Percentiles rank a stretch among this genome's conserved stretches.
Evolutionary conservation across 768 basidiomycete genomes (phyloP).

Genomic region (Macrocybe gigantea): DNA sequence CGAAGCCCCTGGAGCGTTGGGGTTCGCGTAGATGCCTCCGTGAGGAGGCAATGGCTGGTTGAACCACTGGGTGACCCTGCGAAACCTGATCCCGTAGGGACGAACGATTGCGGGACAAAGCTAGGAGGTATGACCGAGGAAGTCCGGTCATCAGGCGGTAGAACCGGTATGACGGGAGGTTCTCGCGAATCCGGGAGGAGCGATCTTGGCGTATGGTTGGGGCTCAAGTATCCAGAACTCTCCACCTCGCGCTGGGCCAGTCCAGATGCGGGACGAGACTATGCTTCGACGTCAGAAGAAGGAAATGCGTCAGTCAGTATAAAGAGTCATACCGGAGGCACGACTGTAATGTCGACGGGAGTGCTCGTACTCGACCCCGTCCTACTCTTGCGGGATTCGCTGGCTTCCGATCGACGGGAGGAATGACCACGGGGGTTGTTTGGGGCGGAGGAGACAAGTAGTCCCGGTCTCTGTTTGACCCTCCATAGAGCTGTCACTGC

Average conservation of each 20-base stretch:
- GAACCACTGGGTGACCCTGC: neutral
- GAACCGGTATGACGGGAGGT: neutral
- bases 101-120: neutral
- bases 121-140: slow-evolving; percentile 1
- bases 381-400: neutral
- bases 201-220: neutral
- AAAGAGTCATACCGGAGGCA: no score
- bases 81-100: neutral
- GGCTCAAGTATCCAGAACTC: neutral
- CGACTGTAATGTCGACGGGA: no score
- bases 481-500: neutral
- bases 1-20: neutral
- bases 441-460: neutral
- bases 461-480: neutral
- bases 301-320: no score
- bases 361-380: neutral
- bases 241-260: neutral
- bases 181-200: neutral
- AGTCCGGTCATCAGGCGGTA: neutral
- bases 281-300: no score
- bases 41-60: neutral
- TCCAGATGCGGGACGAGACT: neutral
- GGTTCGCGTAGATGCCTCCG: neutral
- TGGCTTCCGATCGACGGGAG: neutral
- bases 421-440: neutral